Evolutionary conservation across 2,329 filamentous ascomycete genomes (phyloP).

Genomic region (Aureobasidium namibiae): DNA sequence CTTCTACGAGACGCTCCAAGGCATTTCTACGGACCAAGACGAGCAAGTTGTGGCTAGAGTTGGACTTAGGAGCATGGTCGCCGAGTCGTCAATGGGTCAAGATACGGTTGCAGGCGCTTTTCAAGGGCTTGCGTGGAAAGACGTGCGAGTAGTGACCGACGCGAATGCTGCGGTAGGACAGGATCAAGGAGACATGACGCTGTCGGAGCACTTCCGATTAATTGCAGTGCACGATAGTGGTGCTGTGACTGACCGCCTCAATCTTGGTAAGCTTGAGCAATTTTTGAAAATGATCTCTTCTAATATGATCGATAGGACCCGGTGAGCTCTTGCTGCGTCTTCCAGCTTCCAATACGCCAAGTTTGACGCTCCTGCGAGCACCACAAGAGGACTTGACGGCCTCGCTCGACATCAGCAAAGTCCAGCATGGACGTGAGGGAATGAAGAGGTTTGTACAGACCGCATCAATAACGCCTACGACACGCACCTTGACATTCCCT

Average conservation of each 20-base stretch:
- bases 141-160: slow-evolving; percentile 63
- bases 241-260: slow-evolving; percentile 74
- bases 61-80: slow-evolving; percentile 36
- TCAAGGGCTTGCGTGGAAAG: slow-evolving; percentile 52
- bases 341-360: slow-evolving; percentile 38
- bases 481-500: slow-evolving; percentile 55
- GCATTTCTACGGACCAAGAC: slow-evolving; percentile 57
- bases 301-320: slow-evolving; percentile 23
- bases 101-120: slow-evolving; percentile 21
- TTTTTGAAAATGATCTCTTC: neutral
- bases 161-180: slow-evolving; percentile 48
- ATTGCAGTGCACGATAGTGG: slow-evolving; percentile 69
- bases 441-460: slow-evolving; percentile 56
- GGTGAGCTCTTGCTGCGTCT: slow-evolving; percentile 40
- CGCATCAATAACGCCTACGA: slow-evolving; percentile 50
- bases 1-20: slow-evolving; percentile 66
- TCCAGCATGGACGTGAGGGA: slow-evolving; percentile 44
- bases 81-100: neutral
- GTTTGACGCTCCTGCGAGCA: slow-evolving; percentile 60
- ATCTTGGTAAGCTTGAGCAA: slow-evolving; percentile 47
- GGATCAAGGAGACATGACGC: slow-evolving; percentile 57
- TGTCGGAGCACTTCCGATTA: slow-evolving; percentile 68
- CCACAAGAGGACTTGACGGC: slow-evolving; percentile 71
- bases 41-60: slow-evolving; percentile 60
- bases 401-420: slow-evolving; percentile 48